These are phyloP conservation scores for Cyphellophora attinorum DNA, from an alignment of 2,329 filamentous ascomycete genomes.

Conservation along the genomic window DNA sequence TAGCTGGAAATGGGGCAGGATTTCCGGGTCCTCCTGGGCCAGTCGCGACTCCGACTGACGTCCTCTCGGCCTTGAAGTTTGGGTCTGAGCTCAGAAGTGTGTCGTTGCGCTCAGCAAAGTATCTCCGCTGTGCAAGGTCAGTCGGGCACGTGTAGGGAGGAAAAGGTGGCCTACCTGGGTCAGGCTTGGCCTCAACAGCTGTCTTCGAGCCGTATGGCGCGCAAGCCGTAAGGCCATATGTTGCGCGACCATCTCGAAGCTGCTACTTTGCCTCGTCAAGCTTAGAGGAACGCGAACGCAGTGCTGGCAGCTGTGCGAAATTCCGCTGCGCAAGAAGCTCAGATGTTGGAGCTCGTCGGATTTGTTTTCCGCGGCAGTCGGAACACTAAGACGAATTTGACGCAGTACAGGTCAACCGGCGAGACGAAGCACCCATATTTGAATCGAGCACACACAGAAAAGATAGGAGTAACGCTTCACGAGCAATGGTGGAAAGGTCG, in stretches of 20 bases:
- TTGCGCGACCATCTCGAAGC: slow-evolving; percentile 10
- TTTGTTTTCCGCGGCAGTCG: too few relatives aligned
- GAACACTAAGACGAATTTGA: too few relatives aligned
- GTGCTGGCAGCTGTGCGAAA: too few relatives aligned
- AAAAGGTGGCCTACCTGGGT: slow-evolving; percentile 11
- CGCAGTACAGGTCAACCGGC: too few relatives aligned
- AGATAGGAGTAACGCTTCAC: too few relatives aligned
- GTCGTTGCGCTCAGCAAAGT: slow-evolving; percentile 15
- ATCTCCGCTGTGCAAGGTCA: slow-evolving; percentile 13
- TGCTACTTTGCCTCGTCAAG: too few relatives aligned
- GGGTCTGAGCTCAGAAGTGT: slow-evolving; percentile 17
- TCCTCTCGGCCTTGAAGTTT: slow-evolving; percentile 7
- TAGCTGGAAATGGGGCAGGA: slow-evolving; percentile 17
- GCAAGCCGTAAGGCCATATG: slow-evolving; percentile 17
- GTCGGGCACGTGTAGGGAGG: slow-evolving; percentile 5
- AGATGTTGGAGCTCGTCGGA: too few relatives aligned
- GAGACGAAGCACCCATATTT: too few relatives aligned
- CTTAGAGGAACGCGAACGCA: too few relatives aligned
- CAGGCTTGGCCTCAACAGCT: slow-evolving; percentile 13
- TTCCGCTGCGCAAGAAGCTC: too few relatives aligned
- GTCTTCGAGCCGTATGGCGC: slow-evolving; percentile 14
- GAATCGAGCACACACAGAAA: too few relatives aligned
- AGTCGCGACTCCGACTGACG: slow-evolving; percentile 12
- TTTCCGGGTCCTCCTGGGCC: slow-evolving; percentile 13
- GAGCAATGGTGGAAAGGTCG: too few relatives aligned